Conservation (phyloP, 768 basidiomycete species). For the Lactifluus echinatus region DNA sequence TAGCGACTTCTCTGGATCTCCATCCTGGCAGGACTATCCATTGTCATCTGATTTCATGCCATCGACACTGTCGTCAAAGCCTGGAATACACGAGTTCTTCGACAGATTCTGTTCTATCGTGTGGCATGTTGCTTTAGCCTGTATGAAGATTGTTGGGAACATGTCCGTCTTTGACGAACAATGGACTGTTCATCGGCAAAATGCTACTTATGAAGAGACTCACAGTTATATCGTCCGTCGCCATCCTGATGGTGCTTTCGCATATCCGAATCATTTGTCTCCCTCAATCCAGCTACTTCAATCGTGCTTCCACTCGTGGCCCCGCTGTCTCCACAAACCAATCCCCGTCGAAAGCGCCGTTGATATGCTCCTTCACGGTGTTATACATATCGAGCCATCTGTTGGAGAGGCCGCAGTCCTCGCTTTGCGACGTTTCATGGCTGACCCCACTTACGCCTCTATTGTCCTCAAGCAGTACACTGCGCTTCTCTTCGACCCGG, state of each 20-base stretch:
- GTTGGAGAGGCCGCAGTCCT: slow-evolving; percentile 59
- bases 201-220: slow-evolving; percentile 57
- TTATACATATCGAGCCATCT: slow-evolving; percentile 77
- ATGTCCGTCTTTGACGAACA: slow-evolving; percentile 86
- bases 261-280: slow-evolving; percentile 52
- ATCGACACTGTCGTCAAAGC: slow-evolving; percentile 44
- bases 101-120: slow-evolving; percentile 54
- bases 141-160: slow-evolving; percentile 54
- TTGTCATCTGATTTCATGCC: slow-evolving; percentile 59
- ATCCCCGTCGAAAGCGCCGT: slow-evolving; percentile 51
- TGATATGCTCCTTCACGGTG: slow-evolving; percentile 71
- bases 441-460: slow-evolving; percentile 45
- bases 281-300: slow-evolving; percentile 66
- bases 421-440: slow-evolving; percentile 67
- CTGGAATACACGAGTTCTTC: slow-evolving; percentile 65
- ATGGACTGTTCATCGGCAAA: slow-evolving; percentile 56
- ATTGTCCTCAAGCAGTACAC: slow-evolving; percentile 57
- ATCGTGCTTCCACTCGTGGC: slow-evolving; percentile 77
- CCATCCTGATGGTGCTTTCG: slow-evolving; percentile 55
- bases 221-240: slow-evolving; percentile 59
- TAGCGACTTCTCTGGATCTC: slow-evolving; percentile 51
- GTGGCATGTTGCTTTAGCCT: slow-evolving; percentile 46
- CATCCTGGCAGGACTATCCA: slow-evolving; percentile 58
- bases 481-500: slow-evolving; percentile 65
- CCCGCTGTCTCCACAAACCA: slow-evolving; percentile 59